These are phyloP conservation scores for Ambrosia artemisiifolia DNA, from an alignment of 129 eudicot species.

Conservation along the genomic window DNA sequence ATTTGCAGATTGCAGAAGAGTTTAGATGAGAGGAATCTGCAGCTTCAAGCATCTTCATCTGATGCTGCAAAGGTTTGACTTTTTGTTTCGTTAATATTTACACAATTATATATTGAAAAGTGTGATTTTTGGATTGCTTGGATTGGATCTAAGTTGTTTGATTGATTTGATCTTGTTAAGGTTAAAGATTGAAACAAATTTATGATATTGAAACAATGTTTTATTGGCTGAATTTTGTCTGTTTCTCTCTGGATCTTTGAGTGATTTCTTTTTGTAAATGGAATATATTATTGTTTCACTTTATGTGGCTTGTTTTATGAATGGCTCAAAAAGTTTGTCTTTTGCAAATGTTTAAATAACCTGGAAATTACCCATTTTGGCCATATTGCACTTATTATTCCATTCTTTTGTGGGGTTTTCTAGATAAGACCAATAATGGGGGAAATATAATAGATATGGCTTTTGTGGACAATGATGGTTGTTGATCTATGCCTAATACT, in stretches of 20 bases:
- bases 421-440: slow-evolving; percentile 26
- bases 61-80: slow-evolving; percentile 63
- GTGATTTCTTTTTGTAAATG: slow-evolving; percentile 1
- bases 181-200: slow-evolving; percentile 11
- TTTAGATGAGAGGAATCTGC: slow-evolving; percentile 67
- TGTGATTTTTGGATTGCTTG: slow-evolving; percentile 10
- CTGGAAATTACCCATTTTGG: slow-evolving; percentile 19
- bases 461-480: slow-evolving; percentile 15
- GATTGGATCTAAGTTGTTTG: slow-evolving; percentile 1
- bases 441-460: slow-evolving; percentile 4
- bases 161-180: slow-evolving; percentile 15
- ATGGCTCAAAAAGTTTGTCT: slow-evolving; percentile 45
- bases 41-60: slow-evolving; percentile 68
- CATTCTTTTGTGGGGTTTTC: slow-evolving; percentile 29
- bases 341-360: slow-evolving; percentile 23
- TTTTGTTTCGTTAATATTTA: not conserved
- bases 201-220: slow-evolving; percentile 21
- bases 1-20: slow-evolving; percentile 55
- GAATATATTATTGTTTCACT: slow-evolving; percentile 25
- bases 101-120: not conserved
- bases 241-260: slow-evolving; percentile 38
- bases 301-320: slow-evolving; percentile 30
- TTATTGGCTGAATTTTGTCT: slow-evolving; percentile 34
- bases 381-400: slow-evolving; percentile 22
- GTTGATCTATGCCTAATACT: not conserved